Conservation (phyloP, 2,329 filamentous ascomycete species). For the Hypoxylon sp. region DNA sequence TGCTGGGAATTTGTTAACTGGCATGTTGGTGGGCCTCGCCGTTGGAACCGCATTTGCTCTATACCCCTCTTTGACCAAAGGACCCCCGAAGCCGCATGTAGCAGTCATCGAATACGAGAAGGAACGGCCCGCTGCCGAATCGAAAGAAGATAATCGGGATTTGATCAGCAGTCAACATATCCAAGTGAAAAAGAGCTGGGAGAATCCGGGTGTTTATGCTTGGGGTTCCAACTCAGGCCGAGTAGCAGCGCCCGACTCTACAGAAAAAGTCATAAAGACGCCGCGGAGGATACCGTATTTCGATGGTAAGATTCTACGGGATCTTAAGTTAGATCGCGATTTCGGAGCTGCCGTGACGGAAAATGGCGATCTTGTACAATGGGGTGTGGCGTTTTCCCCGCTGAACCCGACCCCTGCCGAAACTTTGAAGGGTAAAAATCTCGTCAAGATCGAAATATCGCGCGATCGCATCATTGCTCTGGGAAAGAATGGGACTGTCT, state of each 20-base stretch:
- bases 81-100: constrained; percentile 50
- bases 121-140: constrained; percentile 68
- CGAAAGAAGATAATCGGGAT: constrained; percentile 80
- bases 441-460: constrained; percentile 82
- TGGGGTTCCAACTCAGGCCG: constrained; percentile 91
- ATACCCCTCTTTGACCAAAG: constrained; percentile 45
- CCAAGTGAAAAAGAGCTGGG: constrained; percentile 86
- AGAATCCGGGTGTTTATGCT: constrained; percentile 88
- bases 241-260: constrained; percentile 87
- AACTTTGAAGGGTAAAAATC: constrained; percentile 85
- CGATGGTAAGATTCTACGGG: constrained; percentile 84
- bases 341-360: constrained; percentile 92
- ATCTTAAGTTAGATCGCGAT: constrained; percentile 85
- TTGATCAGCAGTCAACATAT: constrained; percentile 87
- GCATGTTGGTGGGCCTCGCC: constrained; percentile 47
- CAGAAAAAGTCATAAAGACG: constrained; percentile 82
- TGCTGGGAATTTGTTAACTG: constrained; percentile 44
- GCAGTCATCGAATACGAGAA: constrained; percentile 78
- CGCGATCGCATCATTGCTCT: constrained; percentile 87
- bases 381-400: constrained; percentile 84
- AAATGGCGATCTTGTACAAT: constrained; percentile 90
- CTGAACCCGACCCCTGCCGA: constrained; percentile 73
- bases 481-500: constrained; percentile 81
- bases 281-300: constrained; percentile 86
- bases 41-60: constrained; percentile 48